phyloP scores from a whole-genome alignment of 192 early-diverging fungal species.

The Backusella parvicylindrica region DNA sequence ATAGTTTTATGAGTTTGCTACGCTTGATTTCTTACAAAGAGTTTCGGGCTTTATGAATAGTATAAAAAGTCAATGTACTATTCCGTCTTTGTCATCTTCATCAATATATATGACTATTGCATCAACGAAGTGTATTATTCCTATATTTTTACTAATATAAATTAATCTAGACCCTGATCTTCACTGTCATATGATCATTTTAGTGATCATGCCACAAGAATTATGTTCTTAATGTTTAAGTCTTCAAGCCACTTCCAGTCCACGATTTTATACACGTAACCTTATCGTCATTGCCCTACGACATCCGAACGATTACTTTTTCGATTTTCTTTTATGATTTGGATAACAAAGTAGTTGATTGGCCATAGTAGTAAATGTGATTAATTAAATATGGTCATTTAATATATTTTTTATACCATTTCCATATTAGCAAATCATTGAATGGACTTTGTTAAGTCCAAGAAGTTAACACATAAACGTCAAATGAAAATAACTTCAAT shows the following conservation, averaged over 20 bases:
- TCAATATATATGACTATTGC: neutral
- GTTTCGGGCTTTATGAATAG: too few species aligned
- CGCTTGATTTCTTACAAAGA: too few species aligned
- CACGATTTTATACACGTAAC: neutral
- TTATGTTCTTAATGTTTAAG: neutral
- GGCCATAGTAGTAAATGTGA: neutral
- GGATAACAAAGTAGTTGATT: neutral
- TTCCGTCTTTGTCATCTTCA: too few species aligned
- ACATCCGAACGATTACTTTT: neutral
- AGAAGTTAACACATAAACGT: neutral
- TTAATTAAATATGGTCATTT: neutral
- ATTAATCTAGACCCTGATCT: neutral
- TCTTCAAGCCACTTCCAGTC: neutral
- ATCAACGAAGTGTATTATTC: too few species aligned
- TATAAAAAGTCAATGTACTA: too few species aligned
- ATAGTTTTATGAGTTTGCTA: too few species aligned
- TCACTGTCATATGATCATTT: neutral
- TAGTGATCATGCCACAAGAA: neutral
- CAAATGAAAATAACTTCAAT: too few species aligned
- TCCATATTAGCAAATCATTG: neutral
- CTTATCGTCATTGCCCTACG: neutral
- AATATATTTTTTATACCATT: neutral
- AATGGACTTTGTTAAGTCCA: neutral
- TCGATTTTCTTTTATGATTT: neutral
- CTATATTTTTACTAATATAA: neutral